Evolutionary conservation across 805 yeast genomes (phyloP), one percentile per base, ranked within the genome.

Genomic region (Clavispora vitiphila): DNA sequence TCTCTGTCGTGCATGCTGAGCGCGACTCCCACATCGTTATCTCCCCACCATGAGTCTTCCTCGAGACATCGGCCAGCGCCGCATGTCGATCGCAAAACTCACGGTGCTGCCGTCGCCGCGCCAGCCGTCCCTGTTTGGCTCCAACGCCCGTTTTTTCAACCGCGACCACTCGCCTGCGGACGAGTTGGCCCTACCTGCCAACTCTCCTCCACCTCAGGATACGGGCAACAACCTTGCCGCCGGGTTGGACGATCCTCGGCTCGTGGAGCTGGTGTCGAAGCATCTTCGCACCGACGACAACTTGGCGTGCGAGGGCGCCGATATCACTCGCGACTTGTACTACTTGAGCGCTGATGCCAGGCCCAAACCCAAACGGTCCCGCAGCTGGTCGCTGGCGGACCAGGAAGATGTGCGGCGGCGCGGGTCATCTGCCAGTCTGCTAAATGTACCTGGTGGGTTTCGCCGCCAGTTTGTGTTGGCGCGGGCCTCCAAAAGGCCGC

Each of bases 391-490:
- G 12, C 53, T 48, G 53, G 39, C 39, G 22, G 39, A 37, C 16
- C 40, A 35, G 27, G 39, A 39, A 1, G 44, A 37, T 8, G 24
- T 42, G 25, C 32, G 19, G 23, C 37, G 89, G 52, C 65, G 86
- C 37, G 79, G 78, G 11, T 80, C 88, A 0, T 65, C 72, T 10
- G 91, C 90, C 0, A 76, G 86, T 41, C 79, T 80, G 1, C 58
- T 86, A 34, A 79, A 83, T 48, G 81, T 85, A 9, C 95, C 95
- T 0, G 93, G 93, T 39, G 95, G 93, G 0, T 86, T 86, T 60
- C 71, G 95, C 60, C 69, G 95, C 52, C 86, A 83, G 43, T 85
- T 74, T 51, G 63, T 85, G 22, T 60, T 75, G 45, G 23, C 44
- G 5, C 49, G 43, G 38, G 25, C 48, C n/a, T 14, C 22, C 19